phyloP scores from a whole-genome alignment of 768 basidiomycete genomes.

The Pisolithus tinctorius region DNA sequence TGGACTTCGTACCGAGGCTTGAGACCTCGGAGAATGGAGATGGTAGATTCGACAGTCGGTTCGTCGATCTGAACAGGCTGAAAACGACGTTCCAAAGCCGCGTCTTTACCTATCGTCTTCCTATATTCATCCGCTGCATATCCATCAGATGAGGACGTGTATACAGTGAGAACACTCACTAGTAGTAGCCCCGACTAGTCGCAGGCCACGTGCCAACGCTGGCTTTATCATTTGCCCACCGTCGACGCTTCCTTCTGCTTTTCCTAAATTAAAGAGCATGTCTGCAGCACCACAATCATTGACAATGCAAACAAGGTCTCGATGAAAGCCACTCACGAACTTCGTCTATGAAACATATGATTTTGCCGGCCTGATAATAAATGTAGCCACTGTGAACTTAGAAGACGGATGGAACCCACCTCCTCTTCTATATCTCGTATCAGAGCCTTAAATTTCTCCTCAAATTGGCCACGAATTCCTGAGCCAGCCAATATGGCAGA shows the following conservation, averaged over 20 bases:
- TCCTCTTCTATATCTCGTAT: conserved; percentile 88
- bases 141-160: background rate
- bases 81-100: conserved; percentile 86
- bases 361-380: conserved; percentile 49
- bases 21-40: conserved; percentile 81
- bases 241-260: conserved; percentile 87
- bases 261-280: conserved; percentile 81
- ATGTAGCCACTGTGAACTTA: conserved; percentile 12
- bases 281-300: conserved; percentile 33
- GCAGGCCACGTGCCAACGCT: conserved; percentile 78
- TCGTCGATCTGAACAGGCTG: conserved; percentile 87
- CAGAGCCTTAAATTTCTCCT: conserved; percentile 88
- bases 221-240: conserved; percentile 94
- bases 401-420: conserved; percentile 32
- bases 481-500: conserved; percentile 83
- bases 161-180: conserved; percentile 37
- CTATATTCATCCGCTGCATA: conserved; percentile 74
- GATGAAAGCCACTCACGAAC: conserved; percentile 54
- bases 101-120: conserved; percentile 88
- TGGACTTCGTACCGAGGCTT: conserved; percentile 86
- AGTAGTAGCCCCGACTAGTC: conserved; percentile 88
- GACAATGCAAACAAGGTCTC: background rate
- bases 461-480: conserved; percentile 87
- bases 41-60: conserved; percentile 77
- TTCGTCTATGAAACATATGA: conserved; percentile 94